A percentile compares a stretch with the other conserved stretches of the same genome.
These are phyloP conservation scores for Yamadazyma sp. DNA, from an alignment of 1,139 yeast species.

Conservation along the genomic window DNA sequence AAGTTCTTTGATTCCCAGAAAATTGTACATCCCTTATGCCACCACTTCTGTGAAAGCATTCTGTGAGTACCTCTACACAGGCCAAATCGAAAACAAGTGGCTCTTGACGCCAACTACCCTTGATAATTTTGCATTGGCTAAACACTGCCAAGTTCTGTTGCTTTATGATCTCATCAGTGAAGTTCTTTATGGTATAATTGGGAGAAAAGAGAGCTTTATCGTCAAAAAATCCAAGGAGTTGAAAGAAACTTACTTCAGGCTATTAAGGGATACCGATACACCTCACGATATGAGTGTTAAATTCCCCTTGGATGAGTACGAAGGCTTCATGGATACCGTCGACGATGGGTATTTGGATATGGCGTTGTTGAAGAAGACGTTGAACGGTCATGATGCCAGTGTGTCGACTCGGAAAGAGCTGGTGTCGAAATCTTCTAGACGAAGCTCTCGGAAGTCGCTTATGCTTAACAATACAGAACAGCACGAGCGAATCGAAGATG, in stretches of 20 bases:
- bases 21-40: constrained; percentile 65
- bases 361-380: constrained; percentile 48
- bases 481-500: not conserved
- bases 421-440: not conserved
- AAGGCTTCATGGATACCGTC: constrained; percentile 69
- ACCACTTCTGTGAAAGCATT: constrained; percentile 62
- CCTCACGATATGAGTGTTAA: constrained; percentile 24
- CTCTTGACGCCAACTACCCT: constrained; percentile 62
- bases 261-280: constrained; percentile 26
- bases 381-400: constrained; percentile 7
- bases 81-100: constrained; percentile 78
- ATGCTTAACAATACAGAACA: not conserved
- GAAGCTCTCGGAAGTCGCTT: not conserved
- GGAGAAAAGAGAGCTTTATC: constrained; percentile 58
- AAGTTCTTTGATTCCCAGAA: constrained; percentile 64
- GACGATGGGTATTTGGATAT: constrained; percentile 64
- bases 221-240: constrained; percentile 40
- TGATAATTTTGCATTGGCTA: constrained; percentile 61
- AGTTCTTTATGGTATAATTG: constrained; percentile 65
- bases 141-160: constrained; percentile 64
- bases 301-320: constrained; percentile 61
- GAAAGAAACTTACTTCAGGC: constrained; percentile 28
- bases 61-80: constrained; percentile 72
- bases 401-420: not conserved
- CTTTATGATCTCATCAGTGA: constrained; percentile 68